Base-by-base conservation (phyloP, 805 yeast species). In the Lipomyces sp. region DNA sequence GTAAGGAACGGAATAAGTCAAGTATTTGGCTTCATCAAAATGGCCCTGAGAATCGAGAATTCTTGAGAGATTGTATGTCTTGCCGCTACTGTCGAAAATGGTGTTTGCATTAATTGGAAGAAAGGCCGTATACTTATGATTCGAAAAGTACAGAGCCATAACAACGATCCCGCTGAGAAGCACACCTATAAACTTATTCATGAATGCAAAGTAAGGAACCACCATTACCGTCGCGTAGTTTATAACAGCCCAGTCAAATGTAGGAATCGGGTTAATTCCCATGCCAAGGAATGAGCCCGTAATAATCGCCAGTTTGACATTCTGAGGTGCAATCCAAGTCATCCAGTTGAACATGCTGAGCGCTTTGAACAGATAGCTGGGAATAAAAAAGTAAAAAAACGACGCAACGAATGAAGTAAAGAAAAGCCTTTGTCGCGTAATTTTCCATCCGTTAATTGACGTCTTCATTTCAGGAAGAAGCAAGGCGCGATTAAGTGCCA, bases 351-450 rank as follows among this genome's bases (percentile, higher is more conserved):
- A 81, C 57, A 73, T 71, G 1, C 84, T 75, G 50, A 84, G 68
- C n/a, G 79, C 84, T 28, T 74, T 73, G 67, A 79, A 78, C 35
- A 83, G 68, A 63, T 70, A 81, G 36, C 78, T 81, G n/a, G 86
- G 86, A 53, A 83, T 61, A 77, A 81, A 81, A 59, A 77, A 74
- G 74, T 80, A 81, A 3, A 73, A 55, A 55, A 76, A 73, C n/a
- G 74, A 66, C 21, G 62, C 62, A 14, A 60, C 36, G 47, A 77
- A 70, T 5, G 74, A 73, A 29, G 68, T 79, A 48, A 68, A 51
- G 63, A 81, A 80, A 58, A 80, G 76, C 39, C 68, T 63, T 51
- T 78, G 70, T 38, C 82, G 70, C 2, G 81, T 72, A 37, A 81
- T 74, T 38, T 68, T 76, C 86, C 86, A 82, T 2, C 84, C 83